Conservation (phyloP, 257 asterid genomes). For the Fraxinus quadrangulata region DNA sequence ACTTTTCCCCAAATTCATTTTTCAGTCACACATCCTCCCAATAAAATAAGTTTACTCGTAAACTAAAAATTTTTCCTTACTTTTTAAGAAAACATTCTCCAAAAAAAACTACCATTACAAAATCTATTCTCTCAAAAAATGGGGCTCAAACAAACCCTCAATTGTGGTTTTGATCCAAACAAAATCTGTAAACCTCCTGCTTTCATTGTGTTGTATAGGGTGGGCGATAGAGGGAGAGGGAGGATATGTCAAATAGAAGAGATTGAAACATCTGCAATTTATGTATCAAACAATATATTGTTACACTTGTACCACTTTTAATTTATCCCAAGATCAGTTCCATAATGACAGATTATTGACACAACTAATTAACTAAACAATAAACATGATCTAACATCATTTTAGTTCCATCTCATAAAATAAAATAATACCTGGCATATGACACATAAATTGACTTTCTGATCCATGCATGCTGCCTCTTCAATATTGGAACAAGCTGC, state of each 20-base stretch:
- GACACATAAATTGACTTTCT: constrained; percentile 63
- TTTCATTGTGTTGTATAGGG: background rate
- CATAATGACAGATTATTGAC: background rate
- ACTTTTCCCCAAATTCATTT: no score
- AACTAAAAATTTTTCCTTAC: no score
- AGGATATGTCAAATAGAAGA: background rate
- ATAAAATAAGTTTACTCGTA: no score
- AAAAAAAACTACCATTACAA: no score
- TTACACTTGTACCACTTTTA: background rate
- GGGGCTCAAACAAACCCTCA: no score
- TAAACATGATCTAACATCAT: background rate
- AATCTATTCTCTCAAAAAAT: no score
- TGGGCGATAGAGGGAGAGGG: background rate
- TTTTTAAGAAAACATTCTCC: no score
- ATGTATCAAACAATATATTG: background rate
- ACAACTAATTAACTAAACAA: background rate
- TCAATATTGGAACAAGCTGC: constrained; percentile 39
- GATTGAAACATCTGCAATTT: background rate
- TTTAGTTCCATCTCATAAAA: background rate
- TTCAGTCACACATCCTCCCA: no score
- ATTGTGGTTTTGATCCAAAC: background rate
- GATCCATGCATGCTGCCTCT: constrained; percentile 36
- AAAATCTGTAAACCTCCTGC: background rate
- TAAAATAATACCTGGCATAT: constrained; percentile 68
- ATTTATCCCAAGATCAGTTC: background rate